Conservation (phyloP, 352 stramenopile species). For the Poterioochromonas sp. region DNA sequence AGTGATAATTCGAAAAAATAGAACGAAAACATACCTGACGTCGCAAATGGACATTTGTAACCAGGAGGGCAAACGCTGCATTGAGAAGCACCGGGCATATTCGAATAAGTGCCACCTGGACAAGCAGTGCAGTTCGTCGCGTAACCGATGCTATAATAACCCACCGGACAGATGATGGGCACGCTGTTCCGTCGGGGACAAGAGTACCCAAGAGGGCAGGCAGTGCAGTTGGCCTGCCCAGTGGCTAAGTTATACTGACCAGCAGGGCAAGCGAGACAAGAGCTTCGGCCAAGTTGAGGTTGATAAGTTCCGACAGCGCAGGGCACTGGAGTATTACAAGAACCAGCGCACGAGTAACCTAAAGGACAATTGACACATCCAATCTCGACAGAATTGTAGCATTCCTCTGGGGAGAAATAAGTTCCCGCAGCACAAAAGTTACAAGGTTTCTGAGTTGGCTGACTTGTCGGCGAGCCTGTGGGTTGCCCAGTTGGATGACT, state of each 20-base stretch:
- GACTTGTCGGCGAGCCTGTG: neutral
- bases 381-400: slow-evolving; percentile 13
- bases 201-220: slow-evolving; percentile 53
- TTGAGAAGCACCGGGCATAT: slow-evolving; percentile 33
- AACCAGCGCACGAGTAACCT: slow-evolving; percentile 60
- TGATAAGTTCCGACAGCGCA: slow-evolving; percentile 30
- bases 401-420: slow-evolving; percentile 28
- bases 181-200: slow-evolving; percentile 57
- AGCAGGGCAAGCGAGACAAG: slow-evolving; percentile 38
- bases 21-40: neutral
- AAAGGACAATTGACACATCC: slow-evolving; percentile 52
- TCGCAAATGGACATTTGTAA: slow-evolving; percentile 57
- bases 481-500: slow-evolving; percentile 7
- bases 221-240: slow-evolving; percentile 51
- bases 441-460: slow-evolving; percentile 31
- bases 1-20: neutral
- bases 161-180: slow-evolving; percentile 57
- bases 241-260: slow-evolving; percentile 38
- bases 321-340: slow-evolving; percentile 48
- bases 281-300: slow-evolving; percentile 39
- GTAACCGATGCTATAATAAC: slow-evolving; percentile 54
- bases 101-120: slow-evolving; percentile 43
- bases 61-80: slow-evolving; percentile 52
- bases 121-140: slow-evolving; percentile 35
- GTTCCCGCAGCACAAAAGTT: slow-evolving; percentile 10